Conservation (phyloP, 1,284 basidiomycete genomes). For the Austroboletus novae-zelandiae region DNA sequence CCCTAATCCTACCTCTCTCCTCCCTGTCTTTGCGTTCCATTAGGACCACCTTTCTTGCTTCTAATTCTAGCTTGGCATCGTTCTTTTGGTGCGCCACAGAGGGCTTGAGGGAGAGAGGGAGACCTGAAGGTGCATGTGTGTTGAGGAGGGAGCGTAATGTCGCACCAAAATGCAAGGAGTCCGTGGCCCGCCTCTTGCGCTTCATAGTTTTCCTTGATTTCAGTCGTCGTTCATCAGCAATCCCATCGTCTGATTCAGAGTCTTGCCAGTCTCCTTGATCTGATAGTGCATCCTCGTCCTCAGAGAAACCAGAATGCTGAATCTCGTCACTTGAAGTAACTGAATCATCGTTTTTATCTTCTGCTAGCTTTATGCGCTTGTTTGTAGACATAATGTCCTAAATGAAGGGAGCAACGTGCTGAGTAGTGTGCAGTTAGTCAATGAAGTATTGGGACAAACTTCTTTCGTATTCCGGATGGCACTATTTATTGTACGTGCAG, state of each 20-base stretch:
- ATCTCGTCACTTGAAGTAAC: conserved; percentile 20
- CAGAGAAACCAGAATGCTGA: conserved; percentile 16
- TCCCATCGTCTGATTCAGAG: conserved; percentile 55
- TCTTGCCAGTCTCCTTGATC: conserved; percentile 37
- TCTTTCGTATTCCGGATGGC: background rate
- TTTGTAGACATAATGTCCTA: conserved; percentile 31
- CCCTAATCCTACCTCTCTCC: conserved; percentile 66
- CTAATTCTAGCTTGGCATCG: conserved; percentile 68
- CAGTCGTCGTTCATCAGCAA: conserved; percentile 46
- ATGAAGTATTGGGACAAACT: conserved; percentile 2
- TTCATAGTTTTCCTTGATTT: conserved; percentile 79
- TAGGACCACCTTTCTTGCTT: conserved; percentile 66
- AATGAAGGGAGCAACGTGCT: background rate
- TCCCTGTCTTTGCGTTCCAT: conserved; percentile 74
- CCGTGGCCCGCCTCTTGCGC: conserved; percentile 75
- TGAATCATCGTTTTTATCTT: conserved; percentile 26
- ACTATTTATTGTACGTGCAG: background rate
- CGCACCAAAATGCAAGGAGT: conserved; percentile 68
- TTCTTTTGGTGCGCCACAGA: conserved; percentile 64
- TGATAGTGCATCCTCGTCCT: conserved; percentile 31
- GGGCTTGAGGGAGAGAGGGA: conserved; percentile 75
- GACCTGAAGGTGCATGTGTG: conserved; percentile 61
- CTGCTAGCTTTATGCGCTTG: conserved; percentile 43
- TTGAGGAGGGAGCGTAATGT: conserved; percentile 66
- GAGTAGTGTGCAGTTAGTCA: no score